A percentile compares a stretch with the other conserved stretches of the same genome.
phyloP scores from a whole-genome alignment of 768 basidiomycete species.

The Hygrophorus pudorinus region DNA sequence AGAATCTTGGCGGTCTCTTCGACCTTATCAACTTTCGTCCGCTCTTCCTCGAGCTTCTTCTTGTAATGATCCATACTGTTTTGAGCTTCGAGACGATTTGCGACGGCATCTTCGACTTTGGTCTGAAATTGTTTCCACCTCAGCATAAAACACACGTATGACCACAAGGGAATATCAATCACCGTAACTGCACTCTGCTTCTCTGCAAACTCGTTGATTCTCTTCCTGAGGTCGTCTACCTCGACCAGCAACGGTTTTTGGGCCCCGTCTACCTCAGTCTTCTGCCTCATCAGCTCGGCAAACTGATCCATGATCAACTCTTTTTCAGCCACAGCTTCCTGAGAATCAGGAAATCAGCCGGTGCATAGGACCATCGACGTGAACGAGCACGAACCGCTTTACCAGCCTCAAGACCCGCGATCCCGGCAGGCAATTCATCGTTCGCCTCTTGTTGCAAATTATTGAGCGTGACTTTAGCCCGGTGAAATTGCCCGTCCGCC shows the following conservation, averaged over 20 bases:
- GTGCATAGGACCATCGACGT: neutral
- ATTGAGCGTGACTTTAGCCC: constrained; percentile 25
- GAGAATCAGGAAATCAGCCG: constrained; percentile 1
- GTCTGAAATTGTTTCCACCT: constrained; percentile 24
- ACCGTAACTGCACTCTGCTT: constrained; percentile 35
- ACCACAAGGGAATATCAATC: constrained; percentile 10
- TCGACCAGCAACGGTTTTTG: constrained; percentile 34
- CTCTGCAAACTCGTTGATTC: constrained; percentile 44
- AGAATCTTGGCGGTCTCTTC: constrained; percentile 40
- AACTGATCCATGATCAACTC: constrained; percentile 38
- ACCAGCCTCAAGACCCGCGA: constrained; percentile 45
- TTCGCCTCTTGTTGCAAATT: constrained; percentile 51
- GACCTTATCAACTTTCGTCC: constrained; percentile 30
- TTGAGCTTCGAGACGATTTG: constrained; percentile 40
- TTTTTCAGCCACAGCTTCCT: constrained; percentile 53
- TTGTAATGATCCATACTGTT: constrained; percentile 36
- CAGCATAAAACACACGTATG: neutral
- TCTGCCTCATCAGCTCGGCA: constrained; percentile 31
- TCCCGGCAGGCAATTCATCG: constrained; percentile 56
- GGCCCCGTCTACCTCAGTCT: constrained; percentile 34
- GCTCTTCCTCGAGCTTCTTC: constrained; percentile 43
- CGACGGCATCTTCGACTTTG: constrained; percentile 39
- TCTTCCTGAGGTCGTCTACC: constrained; percentile 33
- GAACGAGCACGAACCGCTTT: constrained; percentile 33
- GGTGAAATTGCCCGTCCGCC: constrained; percentile 16